phyloP scores from a whole-genome alignment of 2,329 filamentous ascomycete genomes.

The Epichloe sylvatica region DNA sequence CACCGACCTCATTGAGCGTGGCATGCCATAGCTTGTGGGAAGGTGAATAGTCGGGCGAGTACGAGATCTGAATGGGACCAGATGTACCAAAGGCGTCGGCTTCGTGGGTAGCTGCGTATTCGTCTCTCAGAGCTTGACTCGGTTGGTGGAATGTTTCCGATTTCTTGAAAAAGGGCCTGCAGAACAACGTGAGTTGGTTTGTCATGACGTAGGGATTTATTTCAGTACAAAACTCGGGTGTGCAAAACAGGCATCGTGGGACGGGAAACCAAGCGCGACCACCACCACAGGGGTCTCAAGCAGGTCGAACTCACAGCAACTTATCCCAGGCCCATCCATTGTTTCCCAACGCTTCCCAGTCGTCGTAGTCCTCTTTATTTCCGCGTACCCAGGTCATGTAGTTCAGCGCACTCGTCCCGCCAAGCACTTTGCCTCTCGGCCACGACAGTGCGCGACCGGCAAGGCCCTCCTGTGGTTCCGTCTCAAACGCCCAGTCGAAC shows the following conservation, averaged over 20 bases:
- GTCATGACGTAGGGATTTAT: neutral
- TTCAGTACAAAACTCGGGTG: no score
- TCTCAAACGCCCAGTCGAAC: constrained; percentile 29
- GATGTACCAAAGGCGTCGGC: constrained; percentile 25
- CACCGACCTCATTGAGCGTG: constrained; percentile 30
- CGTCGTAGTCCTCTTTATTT: constrained; percentile 35
- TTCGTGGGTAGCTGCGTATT: constrained; percentile 26
- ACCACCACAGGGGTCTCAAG: no score
- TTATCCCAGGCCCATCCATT: constrained; percentile 42
- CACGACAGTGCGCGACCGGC: constrained; percentile 26
- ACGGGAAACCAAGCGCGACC: no score
- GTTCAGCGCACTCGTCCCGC: constrained; percentile 48
- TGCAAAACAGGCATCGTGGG: no score
- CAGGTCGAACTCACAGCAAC: constrained; percentile 16
- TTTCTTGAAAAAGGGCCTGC: constrained; percentile 36
- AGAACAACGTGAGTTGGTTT: neutral
- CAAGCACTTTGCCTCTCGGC: constrained; percentile 37
- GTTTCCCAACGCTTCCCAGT: constrained; percentile 45
- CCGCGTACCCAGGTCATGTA: constrained; percentile 41
- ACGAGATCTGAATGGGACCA: constrained; percentile 36
- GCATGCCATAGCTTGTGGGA: constrained; percentile 33
- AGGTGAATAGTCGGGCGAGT: constrained; percentile 24
- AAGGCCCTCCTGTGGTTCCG: constrained; percentile 23
- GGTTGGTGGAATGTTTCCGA: constrained; percentile 33
- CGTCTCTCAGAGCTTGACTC: constrained; percentile 17